These are phyloP conservation scores for Cephalotrichum gorgonifer DNA, from an alignment of 2,329 filamentous ascomycete genomes.

Conservation along the genomic window DNA sequence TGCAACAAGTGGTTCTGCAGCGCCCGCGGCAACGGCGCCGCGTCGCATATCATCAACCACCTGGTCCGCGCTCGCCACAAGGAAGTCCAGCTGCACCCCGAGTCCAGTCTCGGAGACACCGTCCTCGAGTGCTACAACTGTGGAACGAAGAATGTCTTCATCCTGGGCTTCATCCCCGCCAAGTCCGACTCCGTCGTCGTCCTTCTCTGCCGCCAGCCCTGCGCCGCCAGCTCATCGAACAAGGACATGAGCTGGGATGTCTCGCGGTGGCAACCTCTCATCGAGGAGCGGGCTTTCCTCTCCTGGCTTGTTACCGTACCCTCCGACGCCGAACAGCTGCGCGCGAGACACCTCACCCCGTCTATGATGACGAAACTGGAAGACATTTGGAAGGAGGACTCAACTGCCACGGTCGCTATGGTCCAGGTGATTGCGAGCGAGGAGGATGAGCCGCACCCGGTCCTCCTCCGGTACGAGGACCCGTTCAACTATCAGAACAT, in stretches of 20 bases:
- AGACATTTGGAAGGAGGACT: conserved; percentile 97
- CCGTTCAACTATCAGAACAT: conserved; percentile 98
- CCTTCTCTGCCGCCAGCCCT: conserved; percentile 90
- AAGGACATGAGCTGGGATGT: conserved; percentile 99
- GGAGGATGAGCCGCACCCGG: conserved; percentile 90
- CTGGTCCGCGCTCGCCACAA: conserved; percentile 95
- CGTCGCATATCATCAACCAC: conserved; percentile 97
- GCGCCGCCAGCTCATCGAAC: conserved; percentile 84
- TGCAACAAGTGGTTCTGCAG: conserved; percentile 99
- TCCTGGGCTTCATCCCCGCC: conserved; percentile 94
- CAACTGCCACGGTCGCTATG: conserved; percentile 77
- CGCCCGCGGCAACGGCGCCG: conserved; percentile 89
- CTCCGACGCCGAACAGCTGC: conserved; percentile 89
- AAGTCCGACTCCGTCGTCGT: conserved; percentile 98
- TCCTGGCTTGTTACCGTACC: conserved; percentile 86
- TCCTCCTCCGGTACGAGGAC: conserved; percentile 89
- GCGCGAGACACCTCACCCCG: conserved; percentile 82
- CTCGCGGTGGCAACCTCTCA: conserved; percentile 92
- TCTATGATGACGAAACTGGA: conserved; percentile 94
- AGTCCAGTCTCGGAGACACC: conserved; percentile 87
- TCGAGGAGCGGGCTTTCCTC: conserved; percentile 91
- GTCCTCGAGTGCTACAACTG: conserved; percentile 98
- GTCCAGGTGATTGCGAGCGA: conserved; percentile 72
- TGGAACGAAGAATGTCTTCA: conserved; percentile 97
- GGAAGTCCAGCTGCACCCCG: conserved; percentile 93